These are phyloP conservation scores for Penicillium samsonianum DNA, from an alignment of 495 filamentous ascomycete genomes.

Conservation along the genomic window DNA sequence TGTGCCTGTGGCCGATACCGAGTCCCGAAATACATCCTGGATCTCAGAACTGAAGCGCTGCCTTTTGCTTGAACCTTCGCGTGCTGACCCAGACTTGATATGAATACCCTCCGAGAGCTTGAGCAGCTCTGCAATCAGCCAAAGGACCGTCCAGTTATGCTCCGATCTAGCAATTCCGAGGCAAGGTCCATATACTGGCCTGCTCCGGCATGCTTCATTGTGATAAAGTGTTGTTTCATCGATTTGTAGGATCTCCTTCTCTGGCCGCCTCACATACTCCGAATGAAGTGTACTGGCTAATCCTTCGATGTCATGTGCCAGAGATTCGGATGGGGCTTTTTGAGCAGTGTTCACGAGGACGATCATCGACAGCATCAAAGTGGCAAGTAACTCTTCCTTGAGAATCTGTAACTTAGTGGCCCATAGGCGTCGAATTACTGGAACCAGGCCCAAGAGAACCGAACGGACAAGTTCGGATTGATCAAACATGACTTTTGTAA, in stretches of 20 bases:
- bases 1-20: constrained; percentile 54
- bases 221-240: constrained; percentile 67
- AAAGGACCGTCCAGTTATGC: constrained; percentile 50
- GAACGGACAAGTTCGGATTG: constrained; percentile 60
- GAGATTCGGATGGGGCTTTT: constrained; percentile 32
- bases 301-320: constrained; percentile 46
- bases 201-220: constrained; percentile 20
- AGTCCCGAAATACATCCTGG: constrained; percentile 63
- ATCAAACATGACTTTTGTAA: constrained; percentile 66
- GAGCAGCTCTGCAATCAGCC: constrained; percentile 40
- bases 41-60: constrained; percentile 57
- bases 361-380: constrained; percentile 61
- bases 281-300: constrained; percentile 63
- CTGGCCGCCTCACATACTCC: constrained; percentile 71
- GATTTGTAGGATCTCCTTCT: constrained; percentile 71
- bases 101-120: constrained; percentile 33
- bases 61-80: constrained; percentile 54
- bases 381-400: constrained; percentile 72
- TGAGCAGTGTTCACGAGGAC: constrained; percentile 31
- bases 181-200: constrained; percentile 41
- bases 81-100: constrained; percentile 17
- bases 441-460: constrained; percentile 61
- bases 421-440: constrained; percentile 75
- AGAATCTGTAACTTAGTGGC: constrained; percentile 55
- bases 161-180: constrained; percentile 47